Percentiles rank a stretch among this genome's conserved stretches.
These are phyloP conservation scores for Metarhizium sp. DNA, from an alignment of 2,329 filamentous ascomycete genomes.

Conservation along the genomic window DNA sequence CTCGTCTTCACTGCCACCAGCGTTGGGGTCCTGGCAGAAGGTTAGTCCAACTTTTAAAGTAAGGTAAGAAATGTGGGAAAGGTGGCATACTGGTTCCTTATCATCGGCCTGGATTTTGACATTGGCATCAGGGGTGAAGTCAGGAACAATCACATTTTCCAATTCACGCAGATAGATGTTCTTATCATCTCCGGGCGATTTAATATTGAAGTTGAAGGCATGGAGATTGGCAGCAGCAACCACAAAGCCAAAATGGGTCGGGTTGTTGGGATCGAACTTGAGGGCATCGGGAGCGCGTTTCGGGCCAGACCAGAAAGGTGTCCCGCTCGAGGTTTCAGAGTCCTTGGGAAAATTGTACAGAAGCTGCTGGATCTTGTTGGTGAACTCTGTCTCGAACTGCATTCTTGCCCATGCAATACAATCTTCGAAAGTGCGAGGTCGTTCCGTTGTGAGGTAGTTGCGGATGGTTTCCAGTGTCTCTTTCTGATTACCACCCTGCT, in stretches of 20 bases:
- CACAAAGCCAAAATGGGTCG: conserved; percentile 81
- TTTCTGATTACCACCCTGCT: conserved; percentile 92
- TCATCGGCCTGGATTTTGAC: conserved; percentile 98
- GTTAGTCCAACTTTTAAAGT: neutral
- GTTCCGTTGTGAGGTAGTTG: conserved; percentile 84
- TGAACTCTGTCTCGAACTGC: conserved; percentile 93
- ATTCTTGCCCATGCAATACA: conserved; percentile 92
- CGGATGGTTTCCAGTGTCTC: conserved; percentile 83
- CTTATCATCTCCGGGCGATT: conserved; percentile 61
- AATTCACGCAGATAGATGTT: conserved; percentile 70
- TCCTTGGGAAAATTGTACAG: conserved; percentile 97
- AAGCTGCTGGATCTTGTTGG: conserved; percentile 91
- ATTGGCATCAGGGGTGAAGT: conserved; percentile 80
- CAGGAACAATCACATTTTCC: conserved; percentile 88
- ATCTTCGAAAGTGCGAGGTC: conserved; percentile 87
- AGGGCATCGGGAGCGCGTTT: conserved; percentile 91
- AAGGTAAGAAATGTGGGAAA: neutral
- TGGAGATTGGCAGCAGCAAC: conserved; percentile 85
- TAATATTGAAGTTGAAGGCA: conserved; percentile 96
- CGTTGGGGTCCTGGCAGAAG: conserved; percentile 63
- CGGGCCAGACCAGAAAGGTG: conserved; percentile 94
- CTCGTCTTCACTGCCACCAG: conserved; percentile 59
- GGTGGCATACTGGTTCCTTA: conserved; percentile 62
- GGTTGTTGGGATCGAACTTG: conserved; percentile 77
- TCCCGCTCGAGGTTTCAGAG: conserved; percentile 75